Conservation (phyloP, 2,329 filamentous ascomycete species). For the Uncinocarpus reesii region DNA sequence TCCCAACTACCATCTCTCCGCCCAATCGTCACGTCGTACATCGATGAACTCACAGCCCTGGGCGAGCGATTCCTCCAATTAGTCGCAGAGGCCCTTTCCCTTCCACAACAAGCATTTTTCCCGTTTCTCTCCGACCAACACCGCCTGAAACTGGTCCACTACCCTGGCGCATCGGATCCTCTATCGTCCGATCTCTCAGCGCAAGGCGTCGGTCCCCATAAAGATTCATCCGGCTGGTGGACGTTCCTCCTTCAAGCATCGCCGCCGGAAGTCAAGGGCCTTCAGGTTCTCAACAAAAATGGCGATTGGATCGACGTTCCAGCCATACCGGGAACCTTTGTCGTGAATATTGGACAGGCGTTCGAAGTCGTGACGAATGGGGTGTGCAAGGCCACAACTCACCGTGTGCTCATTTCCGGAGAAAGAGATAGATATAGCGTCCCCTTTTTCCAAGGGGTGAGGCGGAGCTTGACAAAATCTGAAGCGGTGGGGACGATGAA, state of each 20-base stretch:
- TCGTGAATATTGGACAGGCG: conserved; percentile 38
- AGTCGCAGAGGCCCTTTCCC: conserved; percentile 46
- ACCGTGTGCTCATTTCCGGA: conserved; percentile 37
- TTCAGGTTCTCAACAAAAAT: conserved; percentile 36
- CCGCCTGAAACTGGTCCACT: conserved; percentile 49
- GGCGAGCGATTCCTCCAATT: conserved; percentile 47
- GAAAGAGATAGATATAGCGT: conserved; percentile 35
- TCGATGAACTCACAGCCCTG: conserved; percentile 42
- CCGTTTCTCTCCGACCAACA: conserved; percentile 49
- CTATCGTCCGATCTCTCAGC: neutral
- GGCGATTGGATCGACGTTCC: conserved; percentile 36
- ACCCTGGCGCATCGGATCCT: conserved; percentile 31
- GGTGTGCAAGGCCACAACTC: conserved; percentile 36
- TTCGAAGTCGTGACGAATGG: conserved; percentile 37
- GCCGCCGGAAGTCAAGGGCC: conserved; percentile 38
- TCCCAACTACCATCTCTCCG: conserved; percentile 28
- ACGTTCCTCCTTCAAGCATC: conserved; percentile 54
- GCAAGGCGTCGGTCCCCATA: conserved; percentile 53
- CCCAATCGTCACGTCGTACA: conserved; percentile 39
- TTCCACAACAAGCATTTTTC: conserved; percentile 42
- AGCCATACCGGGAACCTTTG: conserved; percentile 32
- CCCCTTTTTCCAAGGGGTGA: conserved; percentile 43
- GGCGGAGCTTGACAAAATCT: conserved; percentile 37
- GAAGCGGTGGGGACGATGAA: conserved; percentile 35
- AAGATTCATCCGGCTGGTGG: conserved; percentile 55